These are phyloP conservation scores for Diutina mesorugosa DNA, from an alignment of 1,139 yeast genomes.

Conservation along the genomic window DNA sequence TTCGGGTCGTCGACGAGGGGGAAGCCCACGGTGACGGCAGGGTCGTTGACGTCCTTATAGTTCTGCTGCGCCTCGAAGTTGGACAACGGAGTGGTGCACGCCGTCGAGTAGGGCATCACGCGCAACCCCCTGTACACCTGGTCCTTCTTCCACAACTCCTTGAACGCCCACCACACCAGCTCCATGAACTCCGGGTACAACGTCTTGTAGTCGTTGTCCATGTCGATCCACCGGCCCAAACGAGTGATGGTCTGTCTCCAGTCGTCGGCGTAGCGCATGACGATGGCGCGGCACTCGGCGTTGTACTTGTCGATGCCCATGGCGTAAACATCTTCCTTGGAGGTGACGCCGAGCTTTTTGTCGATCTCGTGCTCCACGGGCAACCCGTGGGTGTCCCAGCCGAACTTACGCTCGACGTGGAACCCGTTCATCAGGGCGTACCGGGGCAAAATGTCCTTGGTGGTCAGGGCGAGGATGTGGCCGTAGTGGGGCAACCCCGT, in stretches of 20 bases:
- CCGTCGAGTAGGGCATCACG: conserved; percentile 98
- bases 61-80: conserved; percentile 98
- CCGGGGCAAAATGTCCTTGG: conserved; percentile 94
- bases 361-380: conserved; percentile 98
- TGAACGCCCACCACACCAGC: conserved; percentile 98
- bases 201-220: conserved; percentile 96
- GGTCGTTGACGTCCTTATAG: conserved; percentile 94
- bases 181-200: conserved; percentile 94
- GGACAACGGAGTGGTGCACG: conserved; percentile 90
- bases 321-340: conserved; percentile 87
- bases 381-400: conserved; percentile 99
- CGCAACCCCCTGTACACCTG: conserved; percentile 89
- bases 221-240: conserved; percentile 98
- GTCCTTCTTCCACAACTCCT: conserved; percentile 70
- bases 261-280: conserved; percentile 91
- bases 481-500: conserved; percentile 99
- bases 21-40: conserved; percentile 90
- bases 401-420: conserved; percentile 93
- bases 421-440: conserved; percentile 97
- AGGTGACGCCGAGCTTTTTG: conserved; percentile 87
- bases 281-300: conserved; percentile 89
- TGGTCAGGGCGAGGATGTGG: conserved; percentile 90
- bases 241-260: conserved; percentile 92
- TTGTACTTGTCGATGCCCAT: conserved; percentile 93
- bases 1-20: conserved; percentile 69